Conservation (phyloP, 169 alveolate species). For the Plasmodium falciparum region DNA sequence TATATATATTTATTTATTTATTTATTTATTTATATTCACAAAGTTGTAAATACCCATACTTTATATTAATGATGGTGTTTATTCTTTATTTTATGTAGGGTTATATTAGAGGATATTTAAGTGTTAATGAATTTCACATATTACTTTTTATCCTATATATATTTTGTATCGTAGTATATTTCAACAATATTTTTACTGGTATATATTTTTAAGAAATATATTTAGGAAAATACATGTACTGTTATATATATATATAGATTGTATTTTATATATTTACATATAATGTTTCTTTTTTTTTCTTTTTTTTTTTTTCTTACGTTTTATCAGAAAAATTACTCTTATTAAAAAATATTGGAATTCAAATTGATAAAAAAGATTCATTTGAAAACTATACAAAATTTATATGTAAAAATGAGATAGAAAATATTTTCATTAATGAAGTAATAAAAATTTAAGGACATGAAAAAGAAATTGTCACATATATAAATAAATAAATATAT, state of each 20-base stretch:
- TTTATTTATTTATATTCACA: background rate
- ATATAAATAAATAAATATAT: background rate
- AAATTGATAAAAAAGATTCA: conserved; percentile 40
- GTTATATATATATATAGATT: background rate
- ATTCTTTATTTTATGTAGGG: too few relatives aligned
- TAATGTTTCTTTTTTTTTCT: background rate
- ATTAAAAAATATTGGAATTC: conserved; percentile 56
- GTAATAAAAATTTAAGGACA: background rate
- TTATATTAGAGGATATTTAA: conserved; percentile 13
- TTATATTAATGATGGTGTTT: too few relatives aligned
- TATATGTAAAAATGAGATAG: conserved; percentile 42
- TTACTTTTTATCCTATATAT: conserved; percentile 19
- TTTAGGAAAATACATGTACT: background rate
- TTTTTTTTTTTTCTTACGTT: background rate
- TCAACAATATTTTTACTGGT: conserved; percentile 44
- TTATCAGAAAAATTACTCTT: conserved; percentile 54
- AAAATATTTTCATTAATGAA: conserved; percentile 49
- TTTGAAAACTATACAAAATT: conserved; percentile 31
- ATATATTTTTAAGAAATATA: background rate
- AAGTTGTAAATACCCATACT: too few relatives aligned
- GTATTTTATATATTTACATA: background rate
- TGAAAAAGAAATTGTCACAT: background rate
- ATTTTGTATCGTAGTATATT: conserved; percentile 30
- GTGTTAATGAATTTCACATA: conserved; percentile 44
- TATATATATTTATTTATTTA: background rate